phyloP scores from a whole-genome alignment of 2,329 filamentous ascomycete genomes.

The Ascochyta rabiei region DNA sequence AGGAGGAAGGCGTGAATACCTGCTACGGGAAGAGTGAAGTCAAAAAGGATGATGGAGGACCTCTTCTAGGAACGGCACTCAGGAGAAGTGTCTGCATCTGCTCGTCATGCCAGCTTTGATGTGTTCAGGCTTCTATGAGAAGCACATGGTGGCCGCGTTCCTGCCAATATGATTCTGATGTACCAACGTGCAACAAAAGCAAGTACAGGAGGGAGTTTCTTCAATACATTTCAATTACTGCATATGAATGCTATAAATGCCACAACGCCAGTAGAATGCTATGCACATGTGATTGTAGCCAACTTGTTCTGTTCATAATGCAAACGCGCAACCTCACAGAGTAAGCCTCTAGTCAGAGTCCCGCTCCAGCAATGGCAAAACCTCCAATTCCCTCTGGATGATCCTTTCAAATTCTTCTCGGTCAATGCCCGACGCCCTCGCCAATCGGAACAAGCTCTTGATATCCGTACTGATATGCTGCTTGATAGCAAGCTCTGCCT shows the following conservation, averaged over 20 bases:
- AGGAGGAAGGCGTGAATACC: slow-evolving; percentile 41
- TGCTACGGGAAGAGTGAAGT: neutral
- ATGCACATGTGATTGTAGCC: neutral
- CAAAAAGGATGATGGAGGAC: neutral
- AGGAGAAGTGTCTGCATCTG: neutral
- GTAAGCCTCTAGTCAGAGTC: slow-evolving; percentile 31
- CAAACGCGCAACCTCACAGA: neutral
- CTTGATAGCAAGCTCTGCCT: slow-evolving; percentile 74
- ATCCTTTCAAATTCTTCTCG: slow-evolving; percentile 76
- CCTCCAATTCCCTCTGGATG: slow-evolving; percentile 73
- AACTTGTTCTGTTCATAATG: neutral
- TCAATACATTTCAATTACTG: neutral
- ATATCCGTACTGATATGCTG: slow-evolving; percentile 80
- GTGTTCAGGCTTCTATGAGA: neutral
- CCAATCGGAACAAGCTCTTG: slow-evolving; percentile 75
- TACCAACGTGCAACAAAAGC: neutral
- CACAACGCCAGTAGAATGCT: slow-evolving; percentile 3
- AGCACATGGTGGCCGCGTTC: no score
- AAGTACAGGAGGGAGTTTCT: neutral
- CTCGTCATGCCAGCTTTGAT: neutral
- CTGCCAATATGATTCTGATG: neutral
- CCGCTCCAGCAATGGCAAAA: slow-evolving; percentile 71
- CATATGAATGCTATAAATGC: neutral
- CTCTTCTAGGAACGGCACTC: neutral
- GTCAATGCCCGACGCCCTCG: slow-evolving; percentile 73